Percentiles rank a stretch among this genome's conserved stretches.
Conservation (phyloP, 2,329 filamentous ascomycete genomes). For the Eurotiales sp. region DNA sequence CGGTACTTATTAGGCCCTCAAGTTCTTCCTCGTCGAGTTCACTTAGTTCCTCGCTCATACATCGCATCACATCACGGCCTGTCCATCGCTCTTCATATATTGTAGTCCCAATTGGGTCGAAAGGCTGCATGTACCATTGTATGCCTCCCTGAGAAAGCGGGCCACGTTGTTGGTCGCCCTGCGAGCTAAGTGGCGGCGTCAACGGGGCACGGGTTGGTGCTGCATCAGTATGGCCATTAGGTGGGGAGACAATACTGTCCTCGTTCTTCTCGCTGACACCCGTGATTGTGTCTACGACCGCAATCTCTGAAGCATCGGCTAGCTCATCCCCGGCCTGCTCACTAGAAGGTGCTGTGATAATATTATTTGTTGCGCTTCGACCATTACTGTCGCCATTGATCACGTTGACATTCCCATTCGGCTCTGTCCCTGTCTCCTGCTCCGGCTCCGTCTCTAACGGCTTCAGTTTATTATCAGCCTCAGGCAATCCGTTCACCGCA, state of each 20-base stretch:
- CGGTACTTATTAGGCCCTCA: slow-evolving; percentile 62
- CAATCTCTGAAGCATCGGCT: slow-evolving; percentile 34
- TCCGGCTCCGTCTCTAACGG: slow-evolving; percentile 19
- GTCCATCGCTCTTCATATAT: slow-evolving; percentile 72
- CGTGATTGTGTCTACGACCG: slow-evolving; percentile 18
- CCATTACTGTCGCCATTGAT: slow-evolving; percentile 16
- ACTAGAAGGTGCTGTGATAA: slow-evolving; percentile 12
- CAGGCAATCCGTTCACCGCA: slow-evolving; percentile 27
- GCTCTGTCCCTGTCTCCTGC: slow-evolving; percentile 20
- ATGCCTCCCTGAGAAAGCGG: slow-evolving; percentile 70
- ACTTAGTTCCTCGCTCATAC: slow-evolving; percentile 80
- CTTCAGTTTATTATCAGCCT: slow-evolving; percentile 18
- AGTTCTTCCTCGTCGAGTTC: slow-evolving; percentile 91
- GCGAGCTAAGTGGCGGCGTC: slow-evolving; percentile 40
- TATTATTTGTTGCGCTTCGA: slow-evolving; percentile 6
- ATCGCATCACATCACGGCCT: slow-evolving; percentile 66
- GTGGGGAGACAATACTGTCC: slow-evolving; percentile 27
- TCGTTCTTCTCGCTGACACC: slow-evolving; percentile 27
- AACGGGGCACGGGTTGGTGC: slow-evolving; percentile 24
- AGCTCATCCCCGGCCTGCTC: slow-evolving; percentile 16
- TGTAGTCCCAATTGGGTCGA: slow-evolving; percentile 75
- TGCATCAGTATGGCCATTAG: slow-evolving; percentile 45
- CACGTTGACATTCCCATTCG: slow-evolving; percentile 15
- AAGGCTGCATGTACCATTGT: slow-evolving; percentile 81
- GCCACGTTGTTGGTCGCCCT: slow-evolving; percentile 40